phyloP scores from a whole-genome alignment of 2,329 filamentous ascomycete species.

The Gaeumannomyces tritici region DNA sequence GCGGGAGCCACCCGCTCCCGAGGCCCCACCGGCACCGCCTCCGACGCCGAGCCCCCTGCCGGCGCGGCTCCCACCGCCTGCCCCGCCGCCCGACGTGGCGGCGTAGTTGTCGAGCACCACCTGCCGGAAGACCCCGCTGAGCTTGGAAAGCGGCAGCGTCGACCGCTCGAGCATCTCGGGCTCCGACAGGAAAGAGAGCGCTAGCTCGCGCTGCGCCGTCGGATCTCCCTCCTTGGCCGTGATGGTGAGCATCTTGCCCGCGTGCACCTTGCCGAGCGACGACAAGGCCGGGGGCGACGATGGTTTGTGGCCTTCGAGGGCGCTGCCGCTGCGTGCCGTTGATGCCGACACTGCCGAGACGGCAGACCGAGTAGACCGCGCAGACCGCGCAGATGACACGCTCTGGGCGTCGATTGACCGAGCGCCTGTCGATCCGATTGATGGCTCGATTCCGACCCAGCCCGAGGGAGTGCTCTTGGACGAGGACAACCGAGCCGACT shows the following conservation, averaged over 20 bases:
- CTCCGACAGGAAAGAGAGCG: constrained; percentile 85
- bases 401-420: constrained; percentile 4
- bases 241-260: constrained; percentile 82
- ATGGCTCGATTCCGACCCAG: background rate
- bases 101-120: constrained; percentile 65
- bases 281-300: constrained; percentile 37
- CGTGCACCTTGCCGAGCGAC: constrained; percentile 56
- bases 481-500: constrained; percentile 8
- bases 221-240: constrained; percentile 87
- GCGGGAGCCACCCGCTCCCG: background rate
- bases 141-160: constrained; percentile 73
- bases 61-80: constrained; percentile 13
- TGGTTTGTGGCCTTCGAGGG: constrained; percentile 15
- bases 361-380: background rate
- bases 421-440: background rate
- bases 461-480: background rate
- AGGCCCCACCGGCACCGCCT: background rate
- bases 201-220: constrained; percentile 84
- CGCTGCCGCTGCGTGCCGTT: constrained; percentile 2
- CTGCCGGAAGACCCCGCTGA: constrained; percentile 83
- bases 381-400: constrained; percentile 8
- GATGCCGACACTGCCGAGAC: background rate
- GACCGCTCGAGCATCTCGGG: constrained; percentile 75
- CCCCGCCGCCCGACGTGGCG: constrained; percentile 18
- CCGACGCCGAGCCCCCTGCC: constrained; percentile 8